These are phyloP conservation scores for Astrocystis sublimbata DNA, from an alignment of 495 filamentous ascomycete genomes.

Conservation along the genomic window DNA sequence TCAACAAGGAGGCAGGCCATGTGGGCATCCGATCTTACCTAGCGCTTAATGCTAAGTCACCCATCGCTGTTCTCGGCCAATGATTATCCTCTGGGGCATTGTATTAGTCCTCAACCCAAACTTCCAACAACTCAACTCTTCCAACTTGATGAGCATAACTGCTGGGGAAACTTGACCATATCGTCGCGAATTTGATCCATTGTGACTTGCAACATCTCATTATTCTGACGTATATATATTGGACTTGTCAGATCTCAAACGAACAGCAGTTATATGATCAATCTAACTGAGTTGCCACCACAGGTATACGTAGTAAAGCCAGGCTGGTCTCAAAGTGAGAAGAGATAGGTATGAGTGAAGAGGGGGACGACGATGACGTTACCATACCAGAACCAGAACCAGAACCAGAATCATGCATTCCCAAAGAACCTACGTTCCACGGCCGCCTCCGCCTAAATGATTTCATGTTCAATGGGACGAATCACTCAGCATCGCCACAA, in stretches of 20 bases:
- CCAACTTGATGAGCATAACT: constrained; percentile 6
- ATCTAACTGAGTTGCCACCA: neutral
- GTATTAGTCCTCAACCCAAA: no score
- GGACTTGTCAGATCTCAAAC: no score
- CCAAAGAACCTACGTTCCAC: constrained; percentile 50
- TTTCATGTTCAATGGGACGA: constrained; percentile 44
- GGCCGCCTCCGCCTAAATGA: constrained; percentile 53
- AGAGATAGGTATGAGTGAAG: constrained; percentile 4
- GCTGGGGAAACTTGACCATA: neutral
- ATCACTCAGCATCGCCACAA: constrained; percentile 19
- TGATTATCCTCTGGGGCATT: no score
- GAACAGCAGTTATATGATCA: no score
- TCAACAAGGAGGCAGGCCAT: no score
- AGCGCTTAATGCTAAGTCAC: no score
- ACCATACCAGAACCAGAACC: constrained; percentile 15
- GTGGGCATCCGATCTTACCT: no score
- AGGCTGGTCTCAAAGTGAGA: neutral
- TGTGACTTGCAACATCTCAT: neutral
- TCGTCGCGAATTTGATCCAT: neutral
- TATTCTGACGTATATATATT: neutral
- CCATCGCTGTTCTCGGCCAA: no score
- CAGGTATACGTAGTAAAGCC: neutral
- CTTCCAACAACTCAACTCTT: no score
- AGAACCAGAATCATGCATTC: constrained; percentile 16
- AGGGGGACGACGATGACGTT: constrained; percentile 1